Base-by-base conservation (phyloP, 2,329 filamentous ascomycete species). In the Fusarium avenaceum region DNA sequence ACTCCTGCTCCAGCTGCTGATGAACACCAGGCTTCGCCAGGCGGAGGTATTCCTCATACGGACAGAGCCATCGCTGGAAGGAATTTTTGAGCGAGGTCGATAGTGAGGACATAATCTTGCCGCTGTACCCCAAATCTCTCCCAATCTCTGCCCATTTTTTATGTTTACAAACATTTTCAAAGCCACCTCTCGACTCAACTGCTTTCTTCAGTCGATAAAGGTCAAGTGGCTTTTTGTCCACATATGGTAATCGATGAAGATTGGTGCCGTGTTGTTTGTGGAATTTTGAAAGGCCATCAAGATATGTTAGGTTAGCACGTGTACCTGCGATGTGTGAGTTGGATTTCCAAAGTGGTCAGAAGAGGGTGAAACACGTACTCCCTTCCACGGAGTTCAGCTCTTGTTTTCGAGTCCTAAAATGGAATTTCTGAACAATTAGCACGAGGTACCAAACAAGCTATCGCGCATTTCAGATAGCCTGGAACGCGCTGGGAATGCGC, bases 81-180 rank as follows among this genome's bases (percentile, higher is more conserved):
- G 96, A 98, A 79, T 99, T 99, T 79, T 98, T 99, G 42, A 99
- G 86, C 7, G 96, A 98, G 0, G 96, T 99, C 7, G 96, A 99
- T 46, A 99, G 83, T 10, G 96, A 98, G 4, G 95, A 98, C 96
- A 99, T 99, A 67, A 99, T 99, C 83, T 99, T 99, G 76, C 96
- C 96, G 76, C 95, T 98, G 80, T 99, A 99, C 55, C 96, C 96
- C 47, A 99, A 83, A 77, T 98, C 96, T 75, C 96, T 90, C 33
- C 96, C 96, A 72, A 99, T 98, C 79, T 99, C 96, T 17, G 96
- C 96, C 96, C 96, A 99, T 82, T 98, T 98, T 82, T 99, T 99
- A 57, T 91, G 86, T 80, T 97, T 97, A 85, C 96, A 99, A 44
- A 99, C 96, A 76, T 92, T 92, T 56, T 97, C 94, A 73, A 99